Evolutionary conservation across 345 rosid species (phyloP), one percentile per base, ranked within the genome.

Genomic region (Linum lewisii): DNA sequence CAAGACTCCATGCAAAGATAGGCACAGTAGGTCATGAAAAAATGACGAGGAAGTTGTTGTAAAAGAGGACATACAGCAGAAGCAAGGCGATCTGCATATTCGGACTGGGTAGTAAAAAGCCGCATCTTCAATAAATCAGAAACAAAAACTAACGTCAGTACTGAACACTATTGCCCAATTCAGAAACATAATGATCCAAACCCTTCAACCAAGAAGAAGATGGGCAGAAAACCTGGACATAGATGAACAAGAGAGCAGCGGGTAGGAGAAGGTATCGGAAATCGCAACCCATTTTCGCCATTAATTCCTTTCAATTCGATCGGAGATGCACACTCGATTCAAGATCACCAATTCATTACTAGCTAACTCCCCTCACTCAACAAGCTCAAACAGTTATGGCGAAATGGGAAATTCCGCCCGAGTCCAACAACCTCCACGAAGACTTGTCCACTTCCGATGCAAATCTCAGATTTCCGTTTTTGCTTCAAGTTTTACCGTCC

Each of bases 41-140:
- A 22, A 19, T 7, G 54, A 16, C 47, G 4, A 42, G 18, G 9
- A 7, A 49, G 18, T 56, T 38, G 26, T n/a, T n/a, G n/a, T n/a
- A n/a, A 26, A 60, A 42, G 16, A 24, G 18, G 26, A 71, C 90
- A 51, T 64, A 81, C 98, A 53, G 95, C 96, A 51, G 81, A 63
- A 38, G 88, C 82, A 22, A 94, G 81, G 57, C 87, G 83, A 81
- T 87, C 96, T 0, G 90, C 83, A 44, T 85, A 90, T 70, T 90
- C 75, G 0, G 89, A 85, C 72, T 87, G 97, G 23, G 93, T 81
- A 6, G 82, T 66, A 60, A 85, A 94, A 66, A 94, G 90, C 59
- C 86, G 79, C 83, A 89, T 76, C 94, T 93, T 24, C 20, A 2
- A 26, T 18, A 45, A 23, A 63, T n/a, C 47, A 15, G 6, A 15